Evolutionary conservation across 495 filamentous ascomycete species (phyloP).

Genomic region (Penicillium robsamsonii): DNA sequence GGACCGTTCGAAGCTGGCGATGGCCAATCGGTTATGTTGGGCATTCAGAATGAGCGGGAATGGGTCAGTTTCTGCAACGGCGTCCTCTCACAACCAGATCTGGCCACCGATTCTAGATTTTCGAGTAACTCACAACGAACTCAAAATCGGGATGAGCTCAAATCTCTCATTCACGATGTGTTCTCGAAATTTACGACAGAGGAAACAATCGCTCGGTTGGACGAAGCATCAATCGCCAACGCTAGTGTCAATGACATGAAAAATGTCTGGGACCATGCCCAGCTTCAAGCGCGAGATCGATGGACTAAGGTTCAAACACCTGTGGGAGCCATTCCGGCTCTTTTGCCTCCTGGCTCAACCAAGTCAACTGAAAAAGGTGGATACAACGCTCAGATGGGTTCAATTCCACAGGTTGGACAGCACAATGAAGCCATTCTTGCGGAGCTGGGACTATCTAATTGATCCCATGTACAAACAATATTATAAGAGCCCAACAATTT

Average conservation of each 20-base stretch:
- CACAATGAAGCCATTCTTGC: constrained; percentile 40
- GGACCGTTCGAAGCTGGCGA: constrained; percentile 50
- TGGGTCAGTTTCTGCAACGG: constrained; percentile 47
- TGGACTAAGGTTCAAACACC: constrained; percentile 50
- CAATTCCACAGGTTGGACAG: constrained; percentile 40
- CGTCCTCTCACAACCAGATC: constrained; percentile 32
- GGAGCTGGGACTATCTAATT: constrained; percentile 28
- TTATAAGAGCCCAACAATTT: neutral
- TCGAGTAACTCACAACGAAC: constrained; percentile 34
- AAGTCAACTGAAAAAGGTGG: constrained; percentile 16
- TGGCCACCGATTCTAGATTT: constrained; percentile 38
- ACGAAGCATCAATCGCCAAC: constrained; percentile 44
- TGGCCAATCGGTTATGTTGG: constrained; percentile 50
- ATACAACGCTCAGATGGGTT: constrained; percentile 30
- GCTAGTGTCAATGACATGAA: constrained; percentile 52
- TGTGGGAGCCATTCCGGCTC: constrained; percentile 36
- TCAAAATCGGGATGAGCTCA: constrained; percentile 36
- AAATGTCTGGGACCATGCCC: constrained; percentile 48
- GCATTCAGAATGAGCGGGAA: constrained; percentile 54
- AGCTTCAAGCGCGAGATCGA: constrained; percentile 41
- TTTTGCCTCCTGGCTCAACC: constrained; percentile 43
- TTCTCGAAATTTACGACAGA: constrained; percentile 32
- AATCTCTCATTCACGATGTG: constrained; percentile 26
- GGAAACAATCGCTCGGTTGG: constrained; percentile 32
- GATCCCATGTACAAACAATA: neutral